Percentiles rank a stretch among this genome's conserved stretches.
phyloP scores from a whole-genome alignment of 345 rosid genomes.

The Syzygium grande region DNA sequence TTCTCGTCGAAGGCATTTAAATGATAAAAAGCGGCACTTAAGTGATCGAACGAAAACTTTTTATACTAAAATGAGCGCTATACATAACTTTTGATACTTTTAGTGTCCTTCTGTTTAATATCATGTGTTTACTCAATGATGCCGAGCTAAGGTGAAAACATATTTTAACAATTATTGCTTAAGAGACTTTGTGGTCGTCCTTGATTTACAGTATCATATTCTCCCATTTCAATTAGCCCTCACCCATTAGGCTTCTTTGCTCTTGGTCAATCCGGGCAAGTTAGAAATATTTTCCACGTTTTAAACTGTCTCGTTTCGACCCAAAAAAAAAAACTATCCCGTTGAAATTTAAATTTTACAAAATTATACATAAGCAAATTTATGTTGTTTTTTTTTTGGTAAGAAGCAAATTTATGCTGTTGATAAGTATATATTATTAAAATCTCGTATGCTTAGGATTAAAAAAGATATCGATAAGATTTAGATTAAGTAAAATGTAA shows the following conservation, averaged over 20 bases:
- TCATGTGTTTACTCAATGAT: too few species aligned
- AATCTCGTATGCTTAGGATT: not conserved
- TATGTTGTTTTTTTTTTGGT: too few species aligned
- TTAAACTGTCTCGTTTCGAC: not conserved
- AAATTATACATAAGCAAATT: too few species aligned
- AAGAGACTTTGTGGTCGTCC: not conserved
- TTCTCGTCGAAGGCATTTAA: too few species aligned
- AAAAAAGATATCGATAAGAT: not conserved
- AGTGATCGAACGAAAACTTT: too few species aligned
- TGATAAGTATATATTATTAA: not conserved
- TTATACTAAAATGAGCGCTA: too few species aligned
- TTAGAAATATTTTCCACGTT: not conserved
- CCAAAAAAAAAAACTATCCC: not conserved
- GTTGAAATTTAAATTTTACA: not conserved
- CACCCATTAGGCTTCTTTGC: not conserved
- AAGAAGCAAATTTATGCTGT: too few species aligned
- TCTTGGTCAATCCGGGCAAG: not conserved
- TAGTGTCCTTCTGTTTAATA: too few species aligned
- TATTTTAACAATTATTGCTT: not conserved
- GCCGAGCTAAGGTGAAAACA: too few species aligned
- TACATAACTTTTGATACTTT: too few species aligned
- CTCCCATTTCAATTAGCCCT: not conserved
- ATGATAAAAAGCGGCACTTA: too few species aligned
- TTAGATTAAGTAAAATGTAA: not conserved
- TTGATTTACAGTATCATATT: not conserved